phyloP scores from a whole-genome alignment of 352 stramenopile genomes.

The Phytophthora tubulina region DNA sequence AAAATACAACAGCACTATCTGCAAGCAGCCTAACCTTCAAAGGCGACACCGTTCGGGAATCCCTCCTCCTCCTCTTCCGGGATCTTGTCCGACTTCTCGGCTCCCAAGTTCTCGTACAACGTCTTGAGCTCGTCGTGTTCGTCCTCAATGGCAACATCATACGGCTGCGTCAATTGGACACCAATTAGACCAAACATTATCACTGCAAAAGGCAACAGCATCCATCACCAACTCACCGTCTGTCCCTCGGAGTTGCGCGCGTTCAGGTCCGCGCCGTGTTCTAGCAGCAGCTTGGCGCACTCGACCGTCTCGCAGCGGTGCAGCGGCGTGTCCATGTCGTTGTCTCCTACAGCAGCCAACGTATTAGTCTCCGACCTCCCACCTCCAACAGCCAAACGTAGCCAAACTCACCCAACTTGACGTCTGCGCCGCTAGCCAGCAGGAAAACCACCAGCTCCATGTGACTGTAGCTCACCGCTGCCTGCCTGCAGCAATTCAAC shows the following conservation, averaged over 20 bases:
- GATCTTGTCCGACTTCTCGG: constrained; percentile 57
- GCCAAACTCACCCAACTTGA: constrained; percentile 47
- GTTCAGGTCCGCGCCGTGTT: constrained; percentile 67
- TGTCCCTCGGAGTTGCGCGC: constrained; percentile 68
- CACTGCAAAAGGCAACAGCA: too few species aligned
- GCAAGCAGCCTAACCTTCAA: constrained; percentile 31
- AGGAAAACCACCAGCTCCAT: constrained; percentile 64
- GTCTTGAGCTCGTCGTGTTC: constrained; percentile 61
- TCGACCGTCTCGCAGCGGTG: constrained; percentile 72
- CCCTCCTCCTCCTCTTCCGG: constrained; percentile 40
- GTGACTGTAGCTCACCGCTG: constrained; percentile 78
- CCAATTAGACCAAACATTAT: too few species aligned
- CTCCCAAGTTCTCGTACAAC: constrained; percentile 59
- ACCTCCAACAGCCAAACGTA: background rate
- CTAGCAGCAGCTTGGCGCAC: constrained; percentile 63
- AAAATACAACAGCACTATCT: constrained; percentile 1
- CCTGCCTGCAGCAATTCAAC: constrained; percentile 46
- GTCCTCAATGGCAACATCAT: constrained; percentile 71
- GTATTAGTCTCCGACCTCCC: background rate
- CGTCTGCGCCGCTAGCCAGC: constrained; percentile 52
- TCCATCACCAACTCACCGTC: constrained; percentile 42
- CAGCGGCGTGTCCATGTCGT: constrained; percentile 73
- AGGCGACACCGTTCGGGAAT: constrained; percentile 35
- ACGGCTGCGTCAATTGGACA: constrained; percentile 41
- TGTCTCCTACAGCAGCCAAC: constrained; percentile 48